Conservation (phyloP, 306 rosid genomes). For the Betula pendula region DNA sequence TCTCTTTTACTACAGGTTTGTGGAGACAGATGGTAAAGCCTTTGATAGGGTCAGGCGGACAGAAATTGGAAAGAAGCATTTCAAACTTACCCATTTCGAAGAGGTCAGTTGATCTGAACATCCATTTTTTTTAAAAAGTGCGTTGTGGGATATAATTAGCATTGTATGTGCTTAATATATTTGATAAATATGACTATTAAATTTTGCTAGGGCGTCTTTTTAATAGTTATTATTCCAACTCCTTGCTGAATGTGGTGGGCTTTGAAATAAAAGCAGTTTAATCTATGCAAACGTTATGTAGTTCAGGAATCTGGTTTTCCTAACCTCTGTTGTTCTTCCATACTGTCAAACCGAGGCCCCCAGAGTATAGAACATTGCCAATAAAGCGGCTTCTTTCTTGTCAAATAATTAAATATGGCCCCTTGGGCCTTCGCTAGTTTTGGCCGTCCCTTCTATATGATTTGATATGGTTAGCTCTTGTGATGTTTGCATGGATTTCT, state of each 20-base stretch:
- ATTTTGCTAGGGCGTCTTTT: neutral
- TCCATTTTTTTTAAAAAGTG: neutral
- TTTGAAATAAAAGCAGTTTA: neutral
- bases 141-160: neutral
- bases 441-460: neutral
- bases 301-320: neutral
- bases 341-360: neutral
- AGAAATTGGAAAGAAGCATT: constrained; percentile 91
- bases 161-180: neutral
- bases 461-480: neutral
- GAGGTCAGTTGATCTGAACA: constrained; percentile 60
- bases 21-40: constrained; percentile 95
- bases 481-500: neutral
- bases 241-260: neutral
- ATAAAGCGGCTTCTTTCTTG: neutral
- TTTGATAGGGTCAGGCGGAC: constrained; percentile 75
- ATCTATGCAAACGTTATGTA: neutral
- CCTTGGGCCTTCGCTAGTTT: neutral
- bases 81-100: constrained; percentile 91
- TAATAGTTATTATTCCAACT: neutral
- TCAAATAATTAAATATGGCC: neutral
- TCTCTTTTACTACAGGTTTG: constrained; percentile 61
- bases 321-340: neutral
- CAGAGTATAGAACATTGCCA: neutral
- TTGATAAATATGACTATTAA: neutral